Evolutionary conservation across 73 alveolate genomes (phyloP).

Genomic region (Paramecium tetraurelia): DNA sequence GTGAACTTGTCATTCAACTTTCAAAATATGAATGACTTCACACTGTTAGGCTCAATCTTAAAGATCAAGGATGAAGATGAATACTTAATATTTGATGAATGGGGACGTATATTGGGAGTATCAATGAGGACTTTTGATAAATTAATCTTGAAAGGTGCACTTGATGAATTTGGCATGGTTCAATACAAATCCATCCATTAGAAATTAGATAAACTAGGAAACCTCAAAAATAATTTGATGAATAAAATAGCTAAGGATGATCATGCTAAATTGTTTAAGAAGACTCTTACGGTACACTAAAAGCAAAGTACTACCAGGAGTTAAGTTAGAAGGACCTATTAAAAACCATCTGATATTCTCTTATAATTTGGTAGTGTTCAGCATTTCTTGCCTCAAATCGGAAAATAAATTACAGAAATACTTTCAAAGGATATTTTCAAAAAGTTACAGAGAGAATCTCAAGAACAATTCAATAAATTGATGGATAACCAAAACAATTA

Average conservation of each 20-base stretch:
- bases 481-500: neutral
- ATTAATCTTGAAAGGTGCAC: neutral
- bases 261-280: conserved; percentile 41
- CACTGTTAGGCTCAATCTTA: neutral
- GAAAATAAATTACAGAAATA: conserved; percentile 5
- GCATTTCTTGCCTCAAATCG: conserved; percentile 39
- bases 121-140: neutral
- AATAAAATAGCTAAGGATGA: conserved; percentile 40
- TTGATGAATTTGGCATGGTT: conserved; percentile 25
- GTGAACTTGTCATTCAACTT: conserved; percentile 11
- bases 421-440: conserved; percentile 12
- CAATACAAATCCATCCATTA: neutral
- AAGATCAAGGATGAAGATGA: conserved; percentile 20
- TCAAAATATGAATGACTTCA: conserved; percentile 2
- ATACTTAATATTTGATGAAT: conserved; percentile 36
- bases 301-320: neutral
- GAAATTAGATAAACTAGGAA: neutral
- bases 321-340: conserved; percentile 4
- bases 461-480: conserved; percentile 28
- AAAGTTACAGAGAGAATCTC: neutral
- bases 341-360: conserved; percentile 18
- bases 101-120: conserved; percentile 45
- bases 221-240: neutral
- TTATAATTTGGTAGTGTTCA: conserved; percentile 8
- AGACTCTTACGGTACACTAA: neutral